These are phyloP conservation scores for Arabidopsis arenosa DNA, from an alignment of 345 rosid species.

Conservation along the genomic window DNA sequence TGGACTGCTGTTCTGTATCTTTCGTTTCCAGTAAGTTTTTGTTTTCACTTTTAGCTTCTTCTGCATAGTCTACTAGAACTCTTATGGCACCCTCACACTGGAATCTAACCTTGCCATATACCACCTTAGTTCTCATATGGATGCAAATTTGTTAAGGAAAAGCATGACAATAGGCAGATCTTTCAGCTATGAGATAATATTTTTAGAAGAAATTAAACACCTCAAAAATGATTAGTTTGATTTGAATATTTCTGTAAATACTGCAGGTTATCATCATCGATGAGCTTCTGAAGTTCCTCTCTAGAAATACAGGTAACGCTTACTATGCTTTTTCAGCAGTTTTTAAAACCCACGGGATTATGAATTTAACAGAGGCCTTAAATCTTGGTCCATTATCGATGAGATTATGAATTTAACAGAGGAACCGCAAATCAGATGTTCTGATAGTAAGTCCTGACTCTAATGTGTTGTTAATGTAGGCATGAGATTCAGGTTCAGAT, in stretches of 20 bases:
- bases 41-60: slow-evolving; percentile 3
- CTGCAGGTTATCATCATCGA: slow-evolving; percentile 90
- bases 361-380: background rate
- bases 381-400: background rate
- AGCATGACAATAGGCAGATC: background rate
- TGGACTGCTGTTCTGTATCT: slow-evolving; percentile 88
- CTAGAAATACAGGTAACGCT: slow-evolving; percentile 62
- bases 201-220: background rate
- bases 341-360: background rate
- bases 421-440: background rate
- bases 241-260: slow-evolving; percentile 9
- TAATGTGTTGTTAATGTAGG: slow-evolving; percentile 53
- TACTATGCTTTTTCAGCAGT: background rate
- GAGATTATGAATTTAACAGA: slow-evolving; percentile 1
- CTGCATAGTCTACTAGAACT: slow-evolving; percentile 21
- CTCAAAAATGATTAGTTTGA: background rate
- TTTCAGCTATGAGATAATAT: background rate
- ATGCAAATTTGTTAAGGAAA: slow-evolving; percentile 22
- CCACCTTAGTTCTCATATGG: slow-evolving; percentile 14
- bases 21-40: slow-evolving; percentile 87
- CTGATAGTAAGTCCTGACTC: slow-evolving; percentile 1
- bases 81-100: background rate
- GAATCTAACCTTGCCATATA: slow-evolving; percentile 2
- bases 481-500: slow-evolving; percentile 71
- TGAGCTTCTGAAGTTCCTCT: slow-evolving; percentile 89